Evolutionary conservation across 2,329 filamentous ascomycete species (phyloP).

Genomic region (Apiospora malaysiana): DNA sequence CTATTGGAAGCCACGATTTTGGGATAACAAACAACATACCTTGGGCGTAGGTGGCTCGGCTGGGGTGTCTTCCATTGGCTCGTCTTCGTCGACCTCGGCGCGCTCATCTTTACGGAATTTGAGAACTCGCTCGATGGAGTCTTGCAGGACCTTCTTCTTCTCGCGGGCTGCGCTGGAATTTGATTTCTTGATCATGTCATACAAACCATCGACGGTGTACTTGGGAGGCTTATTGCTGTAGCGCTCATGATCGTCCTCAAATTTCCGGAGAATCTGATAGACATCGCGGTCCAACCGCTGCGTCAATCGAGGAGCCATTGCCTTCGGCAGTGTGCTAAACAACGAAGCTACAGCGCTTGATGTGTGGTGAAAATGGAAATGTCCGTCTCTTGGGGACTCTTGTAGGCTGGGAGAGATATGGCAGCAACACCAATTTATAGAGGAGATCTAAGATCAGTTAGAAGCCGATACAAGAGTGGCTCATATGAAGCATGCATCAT

Average conservation of each 20-base stretch:
- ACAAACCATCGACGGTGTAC: constrained; percentile 68
- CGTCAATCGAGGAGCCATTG: background rate
- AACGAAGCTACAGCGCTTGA: background rate
- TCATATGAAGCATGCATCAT: too few species aligned
- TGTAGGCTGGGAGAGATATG: background rate
- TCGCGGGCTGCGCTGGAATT: constrained; percentile 86
- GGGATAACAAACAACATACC: background rate
- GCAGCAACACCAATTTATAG: background rate
- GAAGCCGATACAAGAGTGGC: background rate
- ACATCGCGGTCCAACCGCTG: constrained; percentile 71
- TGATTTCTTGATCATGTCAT: constrained; percentile 80
- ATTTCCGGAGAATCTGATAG: constrained; percentile 79
- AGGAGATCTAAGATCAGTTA: background rate
- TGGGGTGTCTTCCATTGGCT: constrained; percentile 34
- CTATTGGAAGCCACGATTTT: too few species aligned
- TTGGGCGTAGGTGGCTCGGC: constrained; percentile 32
- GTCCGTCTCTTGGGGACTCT: background rate
- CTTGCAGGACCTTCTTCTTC: constrained; percentile 81
- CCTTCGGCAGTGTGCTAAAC: background rate
- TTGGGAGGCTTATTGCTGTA: constrained; percentile 43
- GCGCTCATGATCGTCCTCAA: constrained; percentile 67
- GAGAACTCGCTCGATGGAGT: constrained; percentile 83
- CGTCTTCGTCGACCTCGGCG: constrained; percentile 43
- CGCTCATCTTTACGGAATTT: constrained; percentile 72
- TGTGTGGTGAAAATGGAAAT: background rate